phyloP scores from a whole-genome alignment of 176 grass and related monocot genomes.

The Oryza rufipogon region DNA sequence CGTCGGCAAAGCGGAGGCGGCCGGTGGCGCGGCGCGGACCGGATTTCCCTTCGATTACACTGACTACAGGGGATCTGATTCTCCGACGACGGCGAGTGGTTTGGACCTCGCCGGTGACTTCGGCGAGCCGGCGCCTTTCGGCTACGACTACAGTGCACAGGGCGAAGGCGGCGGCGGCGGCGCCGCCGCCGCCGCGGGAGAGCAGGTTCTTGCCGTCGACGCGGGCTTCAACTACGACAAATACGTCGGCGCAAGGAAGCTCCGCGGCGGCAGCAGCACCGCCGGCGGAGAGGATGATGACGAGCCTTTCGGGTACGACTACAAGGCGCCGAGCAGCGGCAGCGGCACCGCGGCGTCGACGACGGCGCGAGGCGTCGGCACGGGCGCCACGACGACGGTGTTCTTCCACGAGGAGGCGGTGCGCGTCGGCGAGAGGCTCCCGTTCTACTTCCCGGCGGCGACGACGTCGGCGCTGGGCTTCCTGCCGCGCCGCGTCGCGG shows the following conservation, averaged over 20 bases:
- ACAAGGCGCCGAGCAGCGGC: background rate
- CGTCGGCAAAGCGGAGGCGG: background rate
- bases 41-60: slow-evolving; percentile 25
- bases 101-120: background rate
- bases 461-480: slow-evolving; percentile 14
- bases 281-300: background rate
- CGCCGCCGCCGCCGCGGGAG: background rate
- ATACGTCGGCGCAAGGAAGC: background rate
- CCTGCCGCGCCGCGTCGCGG: slow-evolving; percentile 34
- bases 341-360: background rate
- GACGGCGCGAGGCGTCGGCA: background rate
- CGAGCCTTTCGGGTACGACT: slow-evolving; percentile 20
- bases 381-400: slow-evolving; percentile 15
- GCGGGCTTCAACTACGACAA: background rate
- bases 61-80: slow-evolving; percentile 15
- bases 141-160: slow-evolving; percentile 5
- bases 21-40: background rate
- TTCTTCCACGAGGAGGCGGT: slow-evolving; percentile 57
- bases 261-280: background rate
- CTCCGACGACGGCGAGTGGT: background rate
- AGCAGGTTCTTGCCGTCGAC: background rate
- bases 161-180: too few species aligned
- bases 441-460: slow-evolving; percentile 39
- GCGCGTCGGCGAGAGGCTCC: slow-evolving; percentile 47
- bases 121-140: background rate